phyloP scores from a whole-genome alignment of 352 stramenopile species.

The Elongisporangium senticosum region DNA sequence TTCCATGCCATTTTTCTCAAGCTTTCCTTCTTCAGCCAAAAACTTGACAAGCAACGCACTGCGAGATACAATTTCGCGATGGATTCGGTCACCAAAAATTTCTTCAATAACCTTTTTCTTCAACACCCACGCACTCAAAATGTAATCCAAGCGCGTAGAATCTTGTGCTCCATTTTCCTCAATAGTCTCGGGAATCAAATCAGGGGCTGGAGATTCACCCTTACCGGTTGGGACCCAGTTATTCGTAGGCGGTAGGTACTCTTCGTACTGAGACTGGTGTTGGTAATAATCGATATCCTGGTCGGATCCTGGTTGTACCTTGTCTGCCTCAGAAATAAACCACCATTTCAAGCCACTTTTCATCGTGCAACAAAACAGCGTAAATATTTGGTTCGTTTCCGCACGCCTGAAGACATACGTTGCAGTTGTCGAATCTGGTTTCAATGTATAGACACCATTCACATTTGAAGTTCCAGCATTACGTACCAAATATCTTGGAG shows the following conservation, averaged over 20 bases:
- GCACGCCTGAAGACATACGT: conserved; percentile 75
- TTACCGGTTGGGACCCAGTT: conserved; percentile 88
- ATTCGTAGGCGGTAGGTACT: conserved; percentile 83
- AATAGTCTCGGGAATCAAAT: conserved; percentile 62
- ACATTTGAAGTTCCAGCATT: conserved; percentile 89
- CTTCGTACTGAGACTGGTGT: conserved; percentile 93
- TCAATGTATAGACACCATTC: conserved; percentile 92
- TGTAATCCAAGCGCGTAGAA: conserved; percentile 55
- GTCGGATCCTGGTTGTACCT: conserved; percentile 95
- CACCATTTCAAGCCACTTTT: conserved; percentile 98
- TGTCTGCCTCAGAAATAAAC: conserved; percentile 98
- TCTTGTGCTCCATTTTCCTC: conserved; percentile 50
- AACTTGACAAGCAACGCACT: conserved; percentile 82
- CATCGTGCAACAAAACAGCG: conserved; percentile 97
- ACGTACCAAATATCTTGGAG: conserved; percentile 81
- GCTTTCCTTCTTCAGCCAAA: conserved; percentile 70
- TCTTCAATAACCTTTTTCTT: conserved; percentile 76
- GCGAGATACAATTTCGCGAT: conserved; percentile 82
- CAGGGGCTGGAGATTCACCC: conserved; percentile 59
- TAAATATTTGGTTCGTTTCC: conserved; percentile 81
- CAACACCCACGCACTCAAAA: conserved; percentile 66
- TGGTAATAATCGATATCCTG: conserved; percentile 99
- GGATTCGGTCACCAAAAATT: conserved; percentile 87
- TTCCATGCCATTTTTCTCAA: conserved; percentile 57
- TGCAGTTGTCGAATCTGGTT: conserved; percentile 46